phyloP scores from a whole-genome alignment of 2,329 filamentous ascomycete genomes.

The Hypoxylon sp. region DNA sequence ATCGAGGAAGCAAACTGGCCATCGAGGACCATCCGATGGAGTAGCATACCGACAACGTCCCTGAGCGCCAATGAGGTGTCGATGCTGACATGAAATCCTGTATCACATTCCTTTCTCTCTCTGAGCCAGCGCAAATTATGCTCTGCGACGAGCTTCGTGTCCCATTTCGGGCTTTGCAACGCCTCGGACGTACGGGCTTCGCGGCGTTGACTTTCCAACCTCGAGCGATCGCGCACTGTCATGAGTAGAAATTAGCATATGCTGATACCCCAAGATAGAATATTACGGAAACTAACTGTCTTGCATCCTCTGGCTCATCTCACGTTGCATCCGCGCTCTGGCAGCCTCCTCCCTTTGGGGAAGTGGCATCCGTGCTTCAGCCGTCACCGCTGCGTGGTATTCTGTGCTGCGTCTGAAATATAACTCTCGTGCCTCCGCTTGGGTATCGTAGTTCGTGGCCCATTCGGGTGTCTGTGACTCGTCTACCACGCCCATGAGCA shows the following conservation, averaged over 20 bases:
- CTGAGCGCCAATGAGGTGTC: constrained; percentile 54
- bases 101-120: constrained; percentile 34
- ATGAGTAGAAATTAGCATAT: constrained; percentile 1
- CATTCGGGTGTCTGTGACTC: constrained; percentile 69
- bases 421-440: constrained; percentile 55
- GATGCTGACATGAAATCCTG: constrained; percentile 34
- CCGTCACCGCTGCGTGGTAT: constrained; percentile 58
- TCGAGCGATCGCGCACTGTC: constrained; percentile 60
- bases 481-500: constrained; percentile 66
- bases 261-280: background rate
- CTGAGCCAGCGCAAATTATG: constrained; percentile 63
- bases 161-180: constrained; percentile 68
- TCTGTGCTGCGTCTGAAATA: constrained; percentile 58
- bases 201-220: constrained; percentile 59
- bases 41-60: constrained; percentile 61
- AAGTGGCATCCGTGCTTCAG: constrained; percentile 62
- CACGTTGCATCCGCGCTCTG: constrained; percentile 59
- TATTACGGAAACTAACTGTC: constrained; percentile 58
- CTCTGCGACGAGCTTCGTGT: constrained; percentile 62
- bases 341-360: constrained; percentile 60
- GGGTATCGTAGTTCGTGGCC: constrained; percentile 61
- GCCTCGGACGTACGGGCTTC: constrained; percentile 66
- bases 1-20: constrained; percentile 59
- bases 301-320: constrained; percentile 62
- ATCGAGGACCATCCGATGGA: constrained; percentile 69